Base-by-base conservation (phyloP, 2,329 filamentous ascomycete species). In the Diaporthe ampelina region DNA sequence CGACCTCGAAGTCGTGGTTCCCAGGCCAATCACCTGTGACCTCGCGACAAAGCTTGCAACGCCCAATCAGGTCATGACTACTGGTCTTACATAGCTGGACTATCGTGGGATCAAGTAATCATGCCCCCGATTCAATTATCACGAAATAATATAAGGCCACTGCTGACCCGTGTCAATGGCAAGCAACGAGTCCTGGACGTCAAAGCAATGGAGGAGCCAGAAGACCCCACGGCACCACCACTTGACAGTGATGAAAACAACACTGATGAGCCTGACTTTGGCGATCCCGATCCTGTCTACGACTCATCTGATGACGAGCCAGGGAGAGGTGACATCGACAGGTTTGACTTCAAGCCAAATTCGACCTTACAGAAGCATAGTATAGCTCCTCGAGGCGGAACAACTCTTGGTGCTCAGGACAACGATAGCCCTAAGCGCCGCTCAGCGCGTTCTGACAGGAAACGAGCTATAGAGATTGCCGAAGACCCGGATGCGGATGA, bases 321-420 rank as follows among this genome's bases (percentile, higher is more conserved):
- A 43, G 73, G 74, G n/a, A 76, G 77, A 6, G 82, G 78, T 21
- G 76, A 80, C 69, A 86, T 87, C 35, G 79, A 76, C 50, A 76
- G 76, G 11, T 84, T 82, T n/a, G 73, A 43, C 17, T 86, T 86
- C 68, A 70, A 68, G 40, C 68, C 54, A 70, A 24, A 50, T 5
- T 48, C 74, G 40, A 29, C 52, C 48, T 73, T 67, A 35, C 57
- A 71, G 54, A 40, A 48, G 45, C 73, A 71, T 24, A 69, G 58
- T 68, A 35, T 43, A 43, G 45, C 17, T 35, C 21, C 32, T 40
- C 29, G 26, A 29, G 65, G 57, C n/a, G 29, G 40, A 11, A 52
- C 56, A 57, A 56, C 26, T 17, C 9, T 43, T 17, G 17, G n/a
- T n/a, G 0, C 17, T n/a, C 19, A 24, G n/a, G 32, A 50, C 50